A percentile compares a stretch with the other conserved stretches of the same genome.
Conservation (phyloP, 371 early-diverging fungal species). For the Syncephalastrum monosporum region DNA sequence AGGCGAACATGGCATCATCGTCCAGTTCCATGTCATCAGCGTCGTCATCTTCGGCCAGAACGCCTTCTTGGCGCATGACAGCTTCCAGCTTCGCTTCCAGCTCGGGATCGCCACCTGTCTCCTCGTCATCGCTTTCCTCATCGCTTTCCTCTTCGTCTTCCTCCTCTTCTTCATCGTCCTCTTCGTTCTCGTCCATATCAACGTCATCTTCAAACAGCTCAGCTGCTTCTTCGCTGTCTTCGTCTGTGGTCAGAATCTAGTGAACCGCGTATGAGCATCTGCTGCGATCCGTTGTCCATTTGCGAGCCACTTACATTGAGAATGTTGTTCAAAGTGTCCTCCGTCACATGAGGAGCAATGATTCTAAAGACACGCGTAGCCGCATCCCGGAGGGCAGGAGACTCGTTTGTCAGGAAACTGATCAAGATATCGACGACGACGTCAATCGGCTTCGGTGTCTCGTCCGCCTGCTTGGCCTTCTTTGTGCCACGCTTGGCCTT, state of each 20-base stretch:
- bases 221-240: slow-evolving; percentile 51
- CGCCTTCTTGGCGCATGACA: slow-evolving; percentile 58
- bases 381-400: slow-evolving; percentile 70
- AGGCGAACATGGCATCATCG: slow-evolving; percentile 91
- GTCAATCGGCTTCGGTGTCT: slow-evolving; percentile 74
- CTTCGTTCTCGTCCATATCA: slow-evolving; percentile 56
- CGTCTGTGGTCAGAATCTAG: slow-evolving; percentile 53
- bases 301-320: slow-evolving; percentile 53
- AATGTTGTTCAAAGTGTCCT: slow-evolving; percentile 74
- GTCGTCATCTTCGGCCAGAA: slow-evolving; percentile 46
- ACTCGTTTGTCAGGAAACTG: slow-evolving; percentile 85
- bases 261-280: not conserved
- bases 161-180: slow-evolving; percentile 41
- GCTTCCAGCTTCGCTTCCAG: slow-evolving; percentile 54
- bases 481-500: slow-evolving; percentile 12
- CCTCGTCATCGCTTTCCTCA: slow-evolving; percentile 13
- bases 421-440: slow-evolving; percentile 90
- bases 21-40: slow-evolving; percentile 67
- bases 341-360: slow-evolving; percentile 75
- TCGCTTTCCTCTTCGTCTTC: slow-evolving; percentile 45
- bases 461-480: slow-evolving; percentile 22
- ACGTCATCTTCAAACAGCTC: slow-evolving; percentile 57
- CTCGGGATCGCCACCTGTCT: slow-evolving; percentile 17
- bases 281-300: not conserved
- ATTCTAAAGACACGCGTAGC: slow-evolving; percentile 83